These are phyloP conservation scores for Backusella parvicylindrica DNA, from an alignment of 192 early-diverging fungal species.

Conservation along the genomic window DNA sequence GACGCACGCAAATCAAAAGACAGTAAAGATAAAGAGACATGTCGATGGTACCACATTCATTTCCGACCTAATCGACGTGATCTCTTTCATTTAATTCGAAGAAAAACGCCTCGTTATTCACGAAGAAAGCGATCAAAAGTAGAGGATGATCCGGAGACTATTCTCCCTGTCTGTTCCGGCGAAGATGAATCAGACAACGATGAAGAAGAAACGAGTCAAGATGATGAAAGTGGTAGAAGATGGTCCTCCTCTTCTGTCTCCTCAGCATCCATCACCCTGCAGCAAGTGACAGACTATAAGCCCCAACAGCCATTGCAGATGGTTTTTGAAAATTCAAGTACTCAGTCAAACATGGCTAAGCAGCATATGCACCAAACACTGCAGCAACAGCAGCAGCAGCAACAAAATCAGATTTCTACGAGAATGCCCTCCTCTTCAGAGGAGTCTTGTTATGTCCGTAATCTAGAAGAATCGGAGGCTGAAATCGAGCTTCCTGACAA, in stretches of 20 bases:
- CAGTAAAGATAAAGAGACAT: constrained; percentile 37
- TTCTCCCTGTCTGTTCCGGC: constrained; percentile 8
- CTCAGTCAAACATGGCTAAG: not conserved
- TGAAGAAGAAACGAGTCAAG: constrained; percentile 9
- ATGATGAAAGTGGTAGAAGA: not conserved
- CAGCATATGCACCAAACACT: not conserved
- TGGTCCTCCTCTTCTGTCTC: constrained; percentile 7
- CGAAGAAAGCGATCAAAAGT: constrained; percentile 30
- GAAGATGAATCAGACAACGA: constrained; percentile 21
- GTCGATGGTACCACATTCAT: constrained; percentile 42
- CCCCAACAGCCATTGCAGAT: constrained; percentile 6
- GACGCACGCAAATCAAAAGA: constrained; percentile 50
- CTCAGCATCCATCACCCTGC: not conserved
- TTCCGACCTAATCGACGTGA: constrained; percentile 40
- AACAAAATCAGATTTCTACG: not conserved
- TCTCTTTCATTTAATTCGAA: constrained; percentile 38
- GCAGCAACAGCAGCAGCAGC: not conserved
- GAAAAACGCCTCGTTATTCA: constrained; percentile 33
- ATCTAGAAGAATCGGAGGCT: constrained; percentile 1
- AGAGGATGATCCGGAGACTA: constrained; percentile 17
- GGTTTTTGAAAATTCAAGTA: not conserved
- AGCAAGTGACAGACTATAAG: not conserved
- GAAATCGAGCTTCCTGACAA: not conserved
- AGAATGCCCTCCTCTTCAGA: not conserved
- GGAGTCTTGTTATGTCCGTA: not conserved